Evolutionary conservation across 75 land plant species (phyloP), one percentile per base, ranked within the genome.

Genomic region (Azolla pinnata): DNA sequence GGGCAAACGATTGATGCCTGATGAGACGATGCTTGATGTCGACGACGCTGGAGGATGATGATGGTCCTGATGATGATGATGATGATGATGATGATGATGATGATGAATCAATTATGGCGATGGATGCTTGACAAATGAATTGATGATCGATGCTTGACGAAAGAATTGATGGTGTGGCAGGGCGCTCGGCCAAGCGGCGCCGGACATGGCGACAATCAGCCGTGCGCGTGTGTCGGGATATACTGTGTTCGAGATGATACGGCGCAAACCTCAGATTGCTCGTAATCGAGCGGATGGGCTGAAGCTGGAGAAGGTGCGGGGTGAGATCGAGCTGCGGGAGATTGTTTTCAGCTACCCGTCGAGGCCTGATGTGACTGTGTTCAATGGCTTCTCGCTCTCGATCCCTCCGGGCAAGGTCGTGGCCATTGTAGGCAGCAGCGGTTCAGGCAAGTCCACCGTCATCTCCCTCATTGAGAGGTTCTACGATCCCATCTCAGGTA

Each of bases 361-460:
- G 0, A 51, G 89, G 21, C 67, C 62, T 12, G 75, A 82, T 7
- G 60, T 59, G 31, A 2, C 54, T 45, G 64, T 86, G 30, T 77
- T 86, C 44, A 50, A 74, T 26, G 73, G 66, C 14, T 79, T 86
- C 50, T 69, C 79, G 17, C 44, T 86, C 53, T 44, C 54, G n/a
- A 68, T 86, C 12, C 72, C 70, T 32, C 78, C 85, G 9, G 89
- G 83, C 35, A 68, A 77, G 59, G 65, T 64, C 8, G 73, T 79
- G 19, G 89, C 89, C 30, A 29, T 86, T 33, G 89, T 86, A 1
- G 89, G 89, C 25, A 72, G 73, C 21, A 86, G 89, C 54, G 86
- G 89, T 8, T 72, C 71, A 47, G 89, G 89, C n/a, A 86, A 86
- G 58, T 70, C 75, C 34, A 86, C 86, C 1, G 52, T 77, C 3